A percentile compares a stretch with the other conserved stretches of the same genome.
These are phyloP conservation scores for Rhizopogon vesiculosus DNA, from an alignment of 768 basidiomycete genomes.

Conservation along the genomic window DNA sequence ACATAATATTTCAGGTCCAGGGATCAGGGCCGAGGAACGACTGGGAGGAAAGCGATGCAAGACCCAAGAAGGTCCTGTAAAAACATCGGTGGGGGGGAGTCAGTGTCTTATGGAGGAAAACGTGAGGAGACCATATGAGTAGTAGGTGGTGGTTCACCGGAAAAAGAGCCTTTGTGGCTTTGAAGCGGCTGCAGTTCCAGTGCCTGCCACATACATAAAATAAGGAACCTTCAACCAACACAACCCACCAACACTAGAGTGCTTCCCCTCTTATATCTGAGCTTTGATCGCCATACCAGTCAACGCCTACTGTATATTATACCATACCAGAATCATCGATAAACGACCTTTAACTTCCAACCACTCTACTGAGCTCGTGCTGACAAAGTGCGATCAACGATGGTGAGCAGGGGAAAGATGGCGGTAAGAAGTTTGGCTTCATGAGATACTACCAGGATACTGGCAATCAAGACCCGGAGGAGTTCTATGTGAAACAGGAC, in stretches of 20 bases:
- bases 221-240: slow-evolving; percentile 1
- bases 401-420: slow-evolving; percentile 5
- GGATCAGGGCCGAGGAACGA: not conserved
- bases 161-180: slow-evolving; percentile 2
- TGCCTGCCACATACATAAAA: slow-evolving; percentile 4
- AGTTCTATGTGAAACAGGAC: slow-evolving; percentile 95
- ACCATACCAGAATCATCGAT: not conserved
- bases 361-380: not conserved
- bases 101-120: not conserved
- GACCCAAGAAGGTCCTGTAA: not conserved
- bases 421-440: not conserved
- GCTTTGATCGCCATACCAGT: not conserved
- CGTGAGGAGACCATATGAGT: not conserved
- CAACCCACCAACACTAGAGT: not conserved
- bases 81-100: not conserved
- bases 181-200: not conserved
- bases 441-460: slow-evolving; percentile 45
- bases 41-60: not conserved
- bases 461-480: slow-evolving; percentile 86
- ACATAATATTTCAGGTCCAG: not conserved
- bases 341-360: not conserved
- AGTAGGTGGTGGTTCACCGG: not conserved
- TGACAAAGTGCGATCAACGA: slow-evolving; percentile 1
- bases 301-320: not conserved
- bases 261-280: not conserved